Conservation (phyloP, 164 flowering plant species). For the Nymphaea colorata region DNA sequence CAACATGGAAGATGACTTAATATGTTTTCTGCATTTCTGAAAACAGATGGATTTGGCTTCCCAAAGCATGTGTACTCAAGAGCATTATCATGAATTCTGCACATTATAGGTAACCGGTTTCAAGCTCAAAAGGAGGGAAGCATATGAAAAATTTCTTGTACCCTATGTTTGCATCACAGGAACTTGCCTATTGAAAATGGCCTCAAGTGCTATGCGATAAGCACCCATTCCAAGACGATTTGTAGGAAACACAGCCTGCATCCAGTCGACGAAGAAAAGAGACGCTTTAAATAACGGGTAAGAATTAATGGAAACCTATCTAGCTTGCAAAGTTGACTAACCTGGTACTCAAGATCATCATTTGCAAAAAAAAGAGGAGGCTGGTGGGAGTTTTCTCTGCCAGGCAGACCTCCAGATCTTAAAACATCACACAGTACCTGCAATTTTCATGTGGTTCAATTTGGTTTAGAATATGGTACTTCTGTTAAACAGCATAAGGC, state of each 20-base stretch:
- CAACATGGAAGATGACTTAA: slow-evolving; percentile 26
- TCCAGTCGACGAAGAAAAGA: neutral
- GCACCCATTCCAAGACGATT: slow-evolving; percentile 98
- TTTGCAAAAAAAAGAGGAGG: slow-evolving; percentile 65
- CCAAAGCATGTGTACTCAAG: slow-evolving; percentile 65
- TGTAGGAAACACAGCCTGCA: slow-evolving; percentile 63
- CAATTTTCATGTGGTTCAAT: neutral
- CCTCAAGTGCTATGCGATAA: slow-evolving; percentile 76
- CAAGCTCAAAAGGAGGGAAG: too few species aligned
- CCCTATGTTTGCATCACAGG: neutral
- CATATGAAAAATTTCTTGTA: neutral
- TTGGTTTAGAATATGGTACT: too few species aligned
- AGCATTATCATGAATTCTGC: slow-evolving; percentile 48
- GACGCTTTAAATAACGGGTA: neutral
- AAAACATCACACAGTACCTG: slow-evolving; percentile 85
- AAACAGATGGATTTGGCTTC: slow-evolving; percentile 78
- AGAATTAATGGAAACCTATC: neutral
- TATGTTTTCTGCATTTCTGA: slow-evolving; percentile 58
- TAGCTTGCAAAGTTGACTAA: slow-evolving; percentile 10
- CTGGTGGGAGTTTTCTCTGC: slow-evolving; percentile 41
- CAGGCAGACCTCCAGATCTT: slow-evolving; percentile 82
- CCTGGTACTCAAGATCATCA: slow-evolving; percentile 92
- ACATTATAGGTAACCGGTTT: slow-evolving; percentile 3
- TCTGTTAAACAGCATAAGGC: too few species aligned
- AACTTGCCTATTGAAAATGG: slow-evolving; percentile 58